A percentile compares a stretch with the other conserved stretches of the same genome.
These are phyloP conservation scores for Penicillium sp. DNA, from an alignment of 2,329 filamentous ascomycete genomes.

Conservation along the genomic window DNA sequence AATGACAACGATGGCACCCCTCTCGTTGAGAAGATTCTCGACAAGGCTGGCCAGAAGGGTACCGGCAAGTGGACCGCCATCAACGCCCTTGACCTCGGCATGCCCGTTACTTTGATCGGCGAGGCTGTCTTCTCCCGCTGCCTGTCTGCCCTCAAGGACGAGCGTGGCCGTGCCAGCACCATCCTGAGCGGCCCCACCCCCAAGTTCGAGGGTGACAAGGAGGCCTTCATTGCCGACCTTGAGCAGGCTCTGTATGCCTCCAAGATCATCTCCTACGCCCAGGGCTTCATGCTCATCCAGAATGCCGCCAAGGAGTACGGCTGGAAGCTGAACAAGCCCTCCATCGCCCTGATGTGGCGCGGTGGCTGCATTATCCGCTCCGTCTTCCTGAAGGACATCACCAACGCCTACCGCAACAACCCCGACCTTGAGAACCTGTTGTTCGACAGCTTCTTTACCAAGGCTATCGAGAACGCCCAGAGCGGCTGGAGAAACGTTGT, in stretches of 20 bases:
- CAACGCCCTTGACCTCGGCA: slow-evolving; percentile 95
- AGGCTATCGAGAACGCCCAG: slow-evolving; percentile 96
- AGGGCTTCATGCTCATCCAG: slow-evolving; percentile 99
- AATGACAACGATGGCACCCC: slow-evolving; percentile 89
- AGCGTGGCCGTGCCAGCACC: slow-evolving; percentile 76
- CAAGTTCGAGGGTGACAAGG: slow-evolving; percentile 83
- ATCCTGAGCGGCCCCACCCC: slow-evolving; percentile 72
- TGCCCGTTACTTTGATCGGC: slow-evolving; percentile 96
- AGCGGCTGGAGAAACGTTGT: slow-evolving; percentile 87
- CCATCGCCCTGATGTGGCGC: slow-evolving; percentile 99
- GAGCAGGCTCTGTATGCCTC: slow-evolving; percentile 98
- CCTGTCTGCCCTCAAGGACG: slow-evolving; percentile 86
- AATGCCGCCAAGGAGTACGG: slow-evolving; percentile 91
- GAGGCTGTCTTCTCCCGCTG: slow-evolving; percentile 95
- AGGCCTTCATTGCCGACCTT: slow-evolving; percentile 90
- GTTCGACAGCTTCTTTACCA: slow-evolving; percentile 99
- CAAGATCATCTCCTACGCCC: slow-evolving; percentile 99
- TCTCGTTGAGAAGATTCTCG: slow-evolving; percentile 97
- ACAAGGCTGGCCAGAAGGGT: slow-evolving; percentile 98
- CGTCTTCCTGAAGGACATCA: slow-evolving; percentile 99
- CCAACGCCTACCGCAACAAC: slow-evolving; percentile 88
- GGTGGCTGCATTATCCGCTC: slow-evolving; percentile 99
- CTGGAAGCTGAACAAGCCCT: slow-evolving; percentile 99
- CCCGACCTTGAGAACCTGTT: slow-evolving; percentile 95
- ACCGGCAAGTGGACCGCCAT: slow-evolving; percentile 99